Conservation (phyloP, 768 basidiomycete species). For the Termitomyces sp. region DNA sequence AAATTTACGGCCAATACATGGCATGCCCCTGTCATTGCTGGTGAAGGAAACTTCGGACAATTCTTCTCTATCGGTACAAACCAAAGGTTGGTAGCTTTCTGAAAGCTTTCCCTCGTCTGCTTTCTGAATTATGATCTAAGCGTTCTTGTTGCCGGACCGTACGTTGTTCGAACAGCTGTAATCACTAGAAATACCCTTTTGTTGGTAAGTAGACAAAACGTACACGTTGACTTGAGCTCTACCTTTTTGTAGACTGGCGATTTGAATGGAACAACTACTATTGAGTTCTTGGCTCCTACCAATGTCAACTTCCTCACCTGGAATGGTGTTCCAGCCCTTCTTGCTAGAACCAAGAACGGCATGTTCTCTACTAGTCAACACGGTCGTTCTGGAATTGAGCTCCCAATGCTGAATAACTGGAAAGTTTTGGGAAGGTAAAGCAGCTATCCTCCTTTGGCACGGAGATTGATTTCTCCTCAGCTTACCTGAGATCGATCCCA, state of each 20-base stretch:
- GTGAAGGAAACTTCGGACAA: constrained; percentile 28
- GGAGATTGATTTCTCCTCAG: constrained; percentile 16
- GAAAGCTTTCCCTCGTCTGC: background rate
- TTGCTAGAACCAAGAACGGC: constrained; percentile 22
- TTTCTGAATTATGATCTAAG: constrained; percentile 13
- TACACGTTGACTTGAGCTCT: background rate
- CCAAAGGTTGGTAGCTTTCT: constrained; percentile 22
- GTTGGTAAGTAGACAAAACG: constrained; percentile 19
- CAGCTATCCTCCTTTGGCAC: background rate
- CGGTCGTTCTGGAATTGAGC: constrained; percentile 12
- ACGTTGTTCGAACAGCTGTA: constrained; percentile 44
- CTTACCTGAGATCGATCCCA: constrained; percentile 40
- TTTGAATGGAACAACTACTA: constrained; percentile 38
- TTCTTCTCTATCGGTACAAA: constrained; percentile 43
- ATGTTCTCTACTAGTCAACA: constrained; percentile 22
- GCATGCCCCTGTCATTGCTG: constrained; percentile 41
- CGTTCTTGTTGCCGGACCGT: constrained; percentile 46
- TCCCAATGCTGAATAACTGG: constrained; percentile 38
- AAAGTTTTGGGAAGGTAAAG: constrained; percentile 39
- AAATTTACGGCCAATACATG: constrained; percentile 41
- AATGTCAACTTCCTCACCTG: constrained; percentile 29
- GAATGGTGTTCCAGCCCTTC: constrained; percentile 28
- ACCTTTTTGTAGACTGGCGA: constrained; percentile 35
- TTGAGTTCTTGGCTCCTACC: constrained; percentile 38
- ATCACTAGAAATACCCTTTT: constrained; percentile 29